Conservation (phyloP, 2,329 filamentous ascomycete genomes). For the Xylaria multiplex region DNA sequence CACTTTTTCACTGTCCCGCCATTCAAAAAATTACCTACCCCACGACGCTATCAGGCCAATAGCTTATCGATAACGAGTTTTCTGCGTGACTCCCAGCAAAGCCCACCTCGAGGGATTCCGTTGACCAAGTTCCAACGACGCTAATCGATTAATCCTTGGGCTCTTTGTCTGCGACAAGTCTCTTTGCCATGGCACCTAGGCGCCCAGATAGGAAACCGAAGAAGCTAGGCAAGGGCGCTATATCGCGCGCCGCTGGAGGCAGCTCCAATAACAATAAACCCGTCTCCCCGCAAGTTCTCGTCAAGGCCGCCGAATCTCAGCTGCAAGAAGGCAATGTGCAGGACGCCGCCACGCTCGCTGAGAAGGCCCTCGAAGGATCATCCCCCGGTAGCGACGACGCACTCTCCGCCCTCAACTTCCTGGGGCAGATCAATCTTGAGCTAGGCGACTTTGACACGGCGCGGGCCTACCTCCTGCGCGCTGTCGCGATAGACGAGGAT, state of each 20-base stretch:
- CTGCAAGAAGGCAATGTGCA: slow-evolving; percentile 48
- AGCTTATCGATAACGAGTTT: slow-evolving; percentile 47
- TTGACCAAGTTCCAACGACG: slow-evolving; percentile 5
- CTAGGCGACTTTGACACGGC: slow-evolving; percentile 83
- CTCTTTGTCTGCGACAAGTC: slow-evolving; percentile 21
- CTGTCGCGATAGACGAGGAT: slow-evolving; percentile 79
- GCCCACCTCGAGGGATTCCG: slow-evolving; percentile 9
- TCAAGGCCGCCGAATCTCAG: slow-evolving; percentile 49
- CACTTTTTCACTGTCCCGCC: slow-evolving; percentile 20
- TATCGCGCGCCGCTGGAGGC: slow-evolving; percentile 40
- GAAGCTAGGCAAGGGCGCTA: slow-evolving; percentile 43
- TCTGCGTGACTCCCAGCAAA: slow-evolving; percentile 23
- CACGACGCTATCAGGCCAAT: slow-evolving; percentile 9
- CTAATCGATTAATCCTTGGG: slow-evolving; percentile 7
- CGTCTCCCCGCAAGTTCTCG: slow-evolving; percentile 47
- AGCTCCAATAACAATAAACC: slow-evolving; percentile 41
- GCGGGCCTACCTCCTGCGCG: slow-evolving; percentile 74
- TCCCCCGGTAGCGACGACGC: slow-evolving; percentile 57
- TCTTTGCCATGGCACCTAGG: slow-evolving; percentile 47
- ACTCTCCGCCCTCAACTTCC: slow-evolving; percentile 75
- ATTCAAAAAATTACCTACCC: slow-evolving; percentile 8
- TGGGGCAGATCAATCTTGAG: slow-evolving; percentile 85
- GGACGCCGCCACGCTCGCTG: slow-evolving; percentile 45
- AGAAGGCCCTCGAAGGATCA: slow-evolving; percentile 47
- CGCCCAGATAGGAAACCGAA: slow-evolving; percentile 50